These are phyloP conservation scores for Penicillium cosmopolitanum DNA, from an alignment of 495 filamentous ascomycete genomes.

Conservation along the genomic window DNA sequence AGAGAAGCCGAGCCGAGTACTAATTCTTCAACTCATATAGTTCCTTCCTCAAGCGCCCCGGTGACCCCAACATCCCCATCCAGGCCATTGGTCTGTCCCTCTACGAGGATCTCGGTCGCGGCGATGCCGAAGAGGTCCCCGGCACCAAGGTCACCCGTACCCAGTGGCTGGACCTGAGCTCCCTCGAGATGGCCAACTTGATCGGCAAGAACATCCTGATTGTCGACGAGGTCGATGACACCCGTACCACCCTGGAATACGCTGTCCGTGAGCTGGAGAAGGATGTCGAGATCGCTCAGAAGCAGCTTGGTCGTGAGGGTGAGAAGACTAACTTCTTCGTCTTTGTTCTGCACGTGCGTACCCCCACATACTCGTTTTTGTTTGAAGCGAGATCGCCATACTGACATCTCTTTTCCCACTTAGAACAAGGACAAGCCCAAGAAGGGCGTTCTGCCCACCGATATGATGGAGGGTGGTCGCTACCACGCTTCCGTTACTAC, in stretches of 20 bases:
- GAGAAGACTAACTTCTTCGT: constrained; percentile 86
- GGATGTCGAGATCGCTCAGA: constrained; percentile 84
- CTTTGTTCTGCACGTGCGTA: constrained; percentile 91
- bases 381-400: not conserved
- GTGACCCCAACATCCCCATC: constrained; percentile 94
- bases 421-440: constrained; percentile 97
- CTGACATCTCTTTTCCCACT: not conserved
- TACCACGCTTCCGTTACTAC: constrained; percentile 90
- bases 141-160: constrained; percentile 96
- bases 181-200: constrained; percentile 86
- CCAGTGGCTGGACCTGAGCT: constrained; percentile 94
- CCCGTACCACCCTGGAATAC: constrained; percentile 94
- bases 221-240: constrained; percentile 99
- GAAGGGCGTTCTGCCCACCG: constrained; percentile 82
- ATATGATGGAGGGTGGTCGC: constrained; percentile 72
- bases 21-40: constrained; percentile 32
- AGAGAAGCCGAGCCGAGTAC: not conserved
- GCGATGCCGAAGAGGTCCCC: constrained; percentile 67
- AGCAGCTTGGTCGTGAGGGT: constrained; percentile 65
- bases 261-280: constrained; percentile 95
- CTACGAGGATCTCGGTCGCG: constrained; percentile 79
- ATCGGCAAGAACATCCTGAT: constrained; percentile 98
- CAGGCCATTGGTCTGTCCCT: constrained; percentile 98
- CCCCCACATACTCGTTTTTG: not conserved
- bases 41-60: constrained; percentile 92